Conservation (phyloP, 192 early-diverging fungal species). For the Coemansia javaensis region DNA sequence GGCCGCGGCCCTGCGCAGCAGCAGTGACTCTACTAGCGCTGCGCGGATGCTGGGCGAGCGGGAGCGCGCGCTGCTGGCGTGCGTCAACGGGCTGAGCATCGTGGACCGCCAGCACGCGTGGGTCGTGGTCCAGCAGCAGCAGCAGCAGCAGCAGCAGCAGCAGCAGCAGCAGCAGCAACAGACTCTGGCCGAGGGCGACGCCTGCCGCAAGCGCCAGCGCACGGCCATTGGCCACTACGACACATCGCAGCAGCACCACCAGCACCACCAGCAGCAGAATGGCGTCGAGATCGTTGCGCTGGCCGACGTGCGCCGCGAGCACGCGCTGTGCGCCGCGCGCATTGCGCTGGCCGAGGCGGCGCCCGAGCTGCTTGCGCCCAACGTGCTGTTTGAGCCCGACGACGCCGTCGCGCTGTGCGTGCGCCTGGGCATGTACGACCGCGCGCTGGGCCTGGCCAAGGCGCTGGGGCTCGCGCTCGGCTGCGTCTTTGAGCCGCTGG, state of each 20-base stretch:
- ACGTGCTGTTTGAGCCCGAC: slow-evolving; percentile 35
- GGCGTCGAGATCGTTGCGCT: slow-evolving; percentile 42
- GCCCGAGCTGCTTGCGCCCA: slow-evolving; percentile 34
- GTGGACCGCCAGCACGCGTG: slow-evolving; percentile 45
- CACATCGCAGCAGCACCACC: slow-evolving; percentile 7
- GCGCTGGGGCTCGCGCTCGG: slow-evolving; percentile 25
- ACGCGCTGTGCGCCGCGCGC: slow-evolving; percentile 38
- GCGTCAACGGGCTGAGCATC: slow-evolving; percentile 34
- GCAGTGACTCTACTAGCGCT: slow-evolving; percentile 9
- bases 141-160: not conserved
- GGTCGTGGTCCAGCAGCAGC: slow-evolving; percentile 35
- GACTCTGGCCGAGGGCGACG: slow-evolving; percentile 2
- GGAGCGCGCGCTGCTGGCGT: slow-evolving; percentile 39
- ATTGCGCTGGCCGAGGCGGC: slow-evolving; percentile 27
- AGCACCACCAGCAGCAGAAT: too few species aligned
- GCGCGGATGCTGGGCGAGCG: slow-evolving; percentile 21
- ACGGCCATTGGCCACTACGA: slow-evolving; percentile 33
- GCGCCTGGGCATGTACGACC: slow-evolving; percentile 44
- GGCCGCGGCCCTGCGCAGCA: slow-evolving; percentile 5
- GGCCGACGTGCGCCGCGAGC: slow-evolving; percentile 43
- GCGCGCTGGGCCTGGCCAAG: slow-evolving; percentile 27
- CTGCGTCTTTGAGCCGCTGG: slow-evolving; percentile 23
- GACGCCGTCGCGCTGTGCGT: slow-evolving; percentile 40
- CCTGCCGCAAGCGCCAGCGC: slow-evolving; percentile 24
- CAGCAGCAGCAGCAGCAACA: not conserved